Conservation (phyloP, 2,329 filamentous ascomycete genomes). For the Apiospora arundinis region DNA sequence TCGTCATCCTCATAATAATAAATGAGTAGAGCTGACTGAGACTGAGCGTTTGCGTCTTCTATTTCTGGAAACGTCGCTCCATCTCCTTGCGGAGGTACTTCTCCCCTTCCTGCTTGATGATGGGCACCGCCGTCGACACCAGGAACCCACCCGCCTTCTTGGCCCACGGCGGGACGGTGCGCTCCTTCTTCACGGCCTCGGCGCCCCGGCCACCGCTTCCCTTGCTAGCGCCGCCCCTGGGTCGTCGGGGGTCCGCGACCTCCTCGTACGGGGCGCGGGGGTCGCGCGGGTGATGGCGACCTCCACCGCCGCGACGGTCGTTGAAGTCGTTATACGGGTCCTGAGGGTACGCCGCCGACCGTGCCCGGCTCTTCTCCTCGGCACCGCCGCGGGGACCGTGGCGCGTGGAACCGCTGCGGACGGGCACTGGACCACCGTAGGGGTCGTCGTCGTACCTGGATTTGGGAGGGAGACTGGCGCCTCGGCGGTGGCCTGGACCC, state of each 20-base stretch:
- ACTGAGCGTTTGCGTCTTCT: background rate
- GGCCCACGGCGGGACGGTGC: conserved; percentile 1
- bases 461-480: background rate
- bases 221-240: background rate
- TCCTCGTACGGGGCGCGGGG: background rate
- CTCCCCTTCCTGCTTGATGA: conserved; percentile 20
- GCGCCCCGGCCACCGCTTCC: too few relatives aligned
- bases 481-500: background rate
- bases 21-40: background rate
- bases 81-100: conserved; percentile 19
- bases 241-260: background rate
- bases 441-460: conserved; percentile 3
- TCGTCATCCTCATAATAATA: background rate
- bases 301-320: background rate
- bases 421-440: background rate
- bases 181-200: background rate
- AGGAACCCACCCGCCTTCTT: conserved; percentile 11
- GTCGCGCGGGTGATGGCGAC: background rate
- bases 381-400: background rate
- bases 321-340: conserved; percentile 5
- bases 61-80: conserved; percentile 3
- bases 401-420: background rate
- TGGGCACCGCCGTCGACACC: conserved; percentile 18
- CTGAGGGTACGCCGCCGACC: conserved; percentile 5
- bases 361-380: background rate